Evolutionary conservation across 768 basidiomycete genomes (phyloP).

Genomic region (Fistulinella prunicolor): DNA sequence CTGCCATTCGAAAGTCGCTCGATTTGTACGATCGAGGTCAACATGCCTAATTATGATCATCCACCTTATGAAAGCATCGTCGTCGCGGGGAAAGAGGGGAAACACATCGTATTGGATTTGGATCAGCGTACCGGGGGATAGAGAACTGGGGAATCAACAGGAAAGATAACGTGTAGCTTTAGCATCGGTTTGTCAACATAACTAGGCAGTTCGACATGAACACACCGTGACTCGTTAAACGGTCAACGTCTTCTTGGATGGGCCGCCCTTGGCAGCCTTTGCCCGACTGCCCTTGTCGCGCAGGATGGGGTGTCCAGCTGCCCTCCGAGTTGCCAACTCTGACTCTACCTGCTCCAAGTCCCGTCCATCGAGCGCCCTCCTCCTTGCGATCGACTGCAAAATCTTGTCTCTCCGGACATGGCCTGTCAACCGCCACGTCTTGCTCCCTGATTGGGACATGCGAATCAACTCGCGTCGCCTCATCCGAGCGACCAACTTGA

Average conservation of each 20-base stretch:
- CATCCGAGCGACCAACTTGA: constrained; percentile 35
- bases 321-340: constrained; percentile 26
- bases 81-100: background rate
- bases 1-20: constrained; percentile 33
- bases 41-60: constrained; percentile 8
- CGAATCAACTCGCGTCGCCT: constrained; percentile 35
- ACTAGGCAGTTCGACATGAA: background rate
- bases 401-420: constrained; percentile 48
- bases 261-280: too few relatives aligned
- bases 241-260: constrained; percentile 7
- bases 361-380: constrained; percentile 42
- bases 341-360: constrained; percentile 38
- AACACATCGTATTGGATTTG: too few relatives aligned
- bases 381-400: constrained; percentile 46
- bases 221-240: background rate
- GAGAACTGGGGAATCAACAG: background rate
- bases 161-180: constrained; percentile 20
- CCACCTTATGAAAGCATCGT: constrained; percentile 1
- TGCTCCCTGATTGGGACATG: constrained; percentile 35
- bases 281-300: too few relatives aligned
- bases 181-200: constrained; percentile 10
- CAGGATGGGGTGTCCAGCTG: constrained; percentile 22
- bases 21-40: constrained; percentile 22
- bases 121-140: too few relatives aligned
- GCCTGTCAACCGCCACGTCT: constrained; percentile 39